Base-by-base conservation (phyloP, 2,329 filamentous ascomycete species). In the Tolypocladium nubicola region DNA sequence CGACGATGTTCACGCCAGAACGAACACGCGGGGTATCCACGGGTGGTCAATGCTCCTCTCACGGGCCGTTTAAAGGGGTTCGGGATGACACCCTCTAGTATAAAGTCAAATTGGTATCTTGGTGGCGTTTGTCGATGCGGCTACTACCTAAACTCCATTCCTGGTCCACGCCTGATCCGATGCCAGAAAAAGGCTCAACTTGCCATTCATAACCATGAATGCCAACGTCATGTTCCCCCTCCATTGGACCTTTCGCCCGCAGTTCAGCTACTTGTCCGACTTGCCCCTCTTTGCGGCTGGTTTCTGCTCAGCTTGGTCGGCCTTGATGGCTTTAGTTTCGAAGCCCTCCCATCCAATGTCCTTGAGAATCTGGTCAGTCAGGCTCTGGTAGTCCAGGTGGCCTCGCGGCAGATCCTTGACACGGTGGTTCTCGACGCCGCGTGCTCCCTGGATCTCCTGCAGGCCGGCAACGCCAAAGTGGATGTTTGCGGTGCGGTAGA, bases 391-490 rank as follows among this genome's bases (percentile, higher is more conserved):
- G 62, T 84, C 79, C 59, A 89, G 70, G 71, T 93, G 89, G 19
- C 85, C 86, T 61, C 76, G 83, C 55, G 89, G 80, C 61, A 85
- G 77, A 56, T 84, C 79, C 60, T 81, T 86, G 33, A 85, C 81
- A 61, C 89, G 78, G 56, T 88, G 74, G 63, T 88, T 90, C 68
- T 90, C 87, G 56, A 87, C 76, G 43, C 80, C 79, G 55, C 78
- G 75, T 3, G 90, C 83, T 16, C 85, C 86, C 45, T 82, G 77
- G 38, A 94, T 82, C 19, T 81, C 80, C 68, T 96, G 88, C 21
- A 97, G 74, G 0, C 93, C 93, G 0, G 92, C 91, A 39, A 97
- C 80, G 2, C 93, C 92, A 60, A 88, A 86, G 62, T 94, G 86
- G 54, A 93, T 82, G 63, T 87, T 90, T 56, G 88, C 89, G 3